These are phyloP conservation scores for Achaetomiella virescens DNA, from an alignment of 495 filamentous ascomycete genomes.

Conservation along the genomic window DNA sequence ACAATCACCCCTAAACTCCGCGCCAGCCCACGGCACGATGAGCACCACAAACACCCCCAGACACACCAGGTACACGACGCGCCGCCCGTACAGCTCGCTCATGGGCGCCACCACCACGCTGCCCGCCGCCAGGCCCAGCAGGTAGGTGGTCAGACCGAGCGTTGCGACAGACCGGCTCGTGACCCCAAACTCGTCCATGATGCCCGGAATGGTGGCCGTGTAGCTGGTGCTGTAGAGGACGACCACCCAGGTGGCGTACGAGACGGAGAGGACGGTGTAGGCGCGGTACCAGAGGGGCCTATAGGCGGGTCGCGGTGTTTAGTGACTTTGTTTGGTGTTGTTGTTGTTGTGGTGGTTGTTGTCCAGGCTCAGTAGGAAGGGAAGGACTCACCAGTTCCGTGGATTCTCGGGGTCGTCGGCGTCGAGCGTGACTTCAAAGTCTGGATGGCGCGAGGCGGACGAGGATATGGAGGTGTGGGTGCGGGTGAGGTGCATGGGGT, in stretches of 20 bases:
- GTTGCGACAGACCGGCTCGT: slow-evolving; percentile 52
- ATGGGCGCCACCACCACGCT: slow-evolving; percentile 67
- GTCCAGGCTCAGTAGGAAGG: not conserved
- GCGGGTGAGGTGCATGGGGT: slow-evolving; percentile 20
- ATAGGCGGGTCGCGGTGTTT: not conserved
- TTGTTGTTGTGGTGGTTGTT: not conserved
- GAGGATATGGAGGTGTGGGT: slow-evolving; percentile 52
- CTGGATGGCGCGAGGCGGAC: slow-evolving; percentile 53
- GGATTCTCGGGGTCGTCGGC: slow-evolving; percentile 65
- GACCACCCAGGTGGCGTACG: slow-evolving; percentile 66
- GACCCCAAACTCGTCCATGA: slow-evolving; percentile 61
- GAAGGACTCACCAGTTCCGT: slow-evolving; percentile 50
- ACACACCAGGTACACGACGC: slow-evolving; percentile 62
- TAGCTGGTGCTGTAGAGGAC: slow-evolving; percentile 86
- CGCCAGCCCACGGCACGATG: slow-evolving; percentile 64
- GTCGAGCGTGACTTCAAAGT: slow-evolving; percentile 72
- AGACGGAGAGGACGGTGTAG: slow-evolving; percentile 56
- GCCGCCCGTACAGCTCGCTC: slow-evolving; percentile 72
- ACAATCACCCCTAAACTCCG: slow-evolving; percentile 58
- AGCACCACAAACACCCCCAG: slow-evolving; percentile 58
- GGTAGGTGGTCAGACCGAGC: slow-evolving; percentile 73
- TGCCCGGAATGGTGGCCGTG: slow-evolving; percentile 59
- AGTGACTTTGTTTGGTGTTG: not conserved
- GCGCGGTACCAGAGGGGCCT: slow-evolving; percentile 58
- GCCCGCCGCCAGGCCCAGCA: slow-evolving; percentile 66